A percentile compares a stretch with the other conserved stretches of the same genome.
Evolutionary conservation across 441 rosid genomes (phyloP).

Genomic region (Erysimum cheiri): DNA sequence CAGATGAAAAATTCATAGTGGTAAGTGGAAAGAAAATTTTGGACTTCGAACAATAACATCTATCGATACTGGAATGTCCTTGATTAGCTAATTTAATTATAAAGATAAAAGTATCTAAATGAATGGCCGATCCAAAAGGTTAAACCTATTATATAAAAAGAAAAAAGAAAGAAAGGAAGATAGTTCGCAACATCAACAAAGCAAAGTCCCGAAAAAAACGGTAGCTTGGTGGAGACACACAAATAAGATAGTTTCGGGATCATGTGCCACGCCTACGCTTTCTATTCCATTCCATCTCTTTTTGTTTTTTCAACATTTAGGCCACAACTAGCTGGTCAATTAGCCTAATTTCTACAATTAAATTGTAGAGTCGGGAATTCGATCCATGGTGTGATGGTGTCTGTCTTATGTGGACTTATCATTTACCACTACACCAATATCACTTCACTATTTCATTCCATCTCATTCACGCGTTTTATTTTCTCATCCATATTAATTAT

Average conservation of each 20-base stretch:
- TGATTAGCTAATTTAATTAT: background rate
- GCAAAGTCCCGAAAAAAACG: slow-evolving; percentile 44
- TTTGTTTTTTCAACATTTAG: too few relatives aligned
- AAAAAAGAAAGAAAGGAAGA: slow-evolving; percentile 21
- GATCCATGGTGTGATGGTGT: too few relatives aligned
- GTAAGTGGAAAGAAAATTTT: slow-evolving; percentile 2
- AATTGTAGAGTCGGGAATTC: too few relatives aligned
- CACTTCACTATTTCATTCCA: too few relatives aligned
- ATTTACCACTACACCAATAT: too few relatives aligned
- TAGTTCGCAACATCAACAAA: slow-evolving; percentile 40
- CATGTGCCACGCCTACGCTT: slow-evolving; percentile 49
- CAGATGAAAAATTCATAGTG: background rate
- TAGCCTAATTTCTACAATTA: too few relatives aligned
- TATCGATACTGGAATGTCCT: background rate
- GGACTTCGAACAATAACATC: background rate
- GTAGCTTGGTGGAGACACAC: slow-evolving; percentile 44
- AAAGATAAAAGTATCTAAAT: background rate
- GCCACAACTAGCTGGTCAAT: too few relatives aligned
- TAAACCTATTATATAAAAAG: background rate
- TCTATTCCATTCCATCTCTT: too few relatives aligned
- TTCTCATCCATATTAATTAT: background rate
- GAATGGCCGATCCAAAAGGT: slow-evolving; percentile 23
- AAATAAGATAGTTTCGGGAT: slow-evolving; percentile 41
- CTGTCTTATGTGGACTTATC: too few relatives aligned
- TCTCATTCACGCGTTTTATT: slow-evolving; percentile 43